Percentiles rank a stretch among this genome's conserved stretches.
phyloP scores from a whole-genome alignment of 2,329 filamentous ascomycete genomes.

The Fusarium paranaense region DNA sequence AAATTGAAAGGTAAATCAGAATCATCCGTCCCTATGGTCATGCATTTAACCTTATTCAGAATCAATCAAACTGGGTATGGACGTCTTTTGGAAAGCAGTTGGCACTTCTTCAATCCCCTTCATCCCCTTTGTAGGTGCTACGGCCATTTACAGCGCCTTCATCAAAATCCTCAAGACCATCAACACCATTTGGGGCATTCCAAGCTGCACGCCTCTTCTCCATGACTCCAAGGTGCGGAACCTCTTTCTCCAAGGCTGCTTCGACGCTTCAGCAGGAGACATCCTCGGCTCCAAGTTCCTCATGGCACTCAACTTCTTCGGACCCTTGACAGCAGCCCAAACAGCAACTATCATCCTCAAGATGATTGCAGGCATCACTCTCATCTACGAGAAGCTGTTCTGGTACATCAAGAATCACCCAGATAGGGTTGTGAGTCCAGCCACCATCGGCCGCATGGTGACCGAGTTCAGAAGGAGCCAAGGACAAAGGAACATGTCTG shows the following conservation, averaged over 20 bases:
- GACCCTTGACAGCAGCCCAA: neutral
- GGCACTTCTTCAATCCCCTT: neutral
- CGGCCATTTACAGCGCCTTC: neutral
- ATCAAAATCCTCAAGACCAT: conserved; percentile 1
- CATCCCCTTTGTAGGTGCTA: neutral
- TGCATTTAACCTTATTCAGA: neutral
- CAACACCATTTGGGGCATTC: neutral
- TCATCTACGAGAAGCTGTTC: neutral
- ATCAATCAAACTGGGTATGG: neutral
- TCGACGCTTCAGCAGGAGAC: neutral
- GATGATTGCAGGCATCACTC: neutral
- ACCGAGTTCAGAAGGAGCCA: neutral
- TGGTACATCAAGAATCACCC: neutral
- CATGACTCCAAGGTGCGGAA: neutral
- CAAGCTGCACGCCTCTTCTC: neutral
- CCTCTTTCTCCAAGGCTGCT: neutral
- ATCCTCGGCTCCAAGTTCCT: neutral
- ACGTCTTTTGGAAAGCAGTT: neutral
- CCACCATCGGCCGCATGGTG: neutral
- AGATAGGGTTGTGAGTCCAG: neutral
- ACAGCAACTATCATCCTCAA: neutral
- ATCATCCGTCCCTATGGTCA: accelerated
- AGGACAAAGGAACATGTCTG: neutral
- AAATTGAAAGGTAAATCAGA: neutral
- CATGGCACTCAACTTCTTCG: neutral